A percentile compares a stretch with the other conserved stretches of the same genome.
These are phyloP conservation scores for Yamadazyma spencermartinsiae DNA, from an alignment of 1,139 yeast species.

Conservation along the genomic window DNA sequence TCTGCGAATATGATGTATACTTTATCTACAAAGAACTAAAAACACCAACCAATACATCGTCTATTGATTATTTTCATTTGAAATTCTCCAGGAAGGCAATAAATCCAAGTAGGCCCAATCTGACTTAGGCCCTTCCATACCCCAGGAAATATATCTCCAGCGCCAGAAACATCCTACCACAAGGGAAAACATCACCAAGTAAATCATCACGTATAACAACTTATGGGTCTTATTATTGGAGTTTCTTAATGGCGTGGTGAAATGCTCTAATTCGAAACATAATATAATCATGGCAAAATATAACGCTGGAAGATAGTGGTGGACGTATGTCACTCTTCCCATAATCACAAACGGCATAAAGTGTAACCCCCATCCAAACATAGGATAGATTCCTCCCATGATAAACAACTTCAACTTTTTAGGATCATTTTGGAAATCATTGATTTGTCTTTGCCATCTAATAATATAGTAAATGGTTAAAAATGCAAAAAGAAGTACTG, in stretches of 20 bases:
- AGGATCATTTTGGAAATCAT: slow-evolving; percentile 55
- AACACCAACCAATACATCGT: neutral
- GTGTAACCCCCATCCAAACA: slow-evolving; percentile 95
- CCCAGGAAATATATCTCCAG: slow-evolving; percentile 80
- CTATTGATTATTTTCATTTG: slow-evolving; percentile 32
- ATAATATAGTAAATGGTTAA: slow-evolving; percentile 59
- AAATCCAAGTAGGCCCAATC: slow-evolving; percentile 74
- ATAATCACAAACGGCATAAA: slow-evolving; percentile 86
- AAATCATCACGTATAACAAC: slow-evolving; percentile 34
- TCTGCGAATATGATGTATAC: neutral
- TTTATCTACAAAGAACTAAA: slow-evolving; percentile 1
- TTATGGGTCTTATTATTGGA: slow-evolving; percentile 26
- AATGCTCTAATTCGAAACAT: slow-evolving; percentile 70
- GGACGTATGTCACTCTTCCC: slow-evolving; percentile 98
- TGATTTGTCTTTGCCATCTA: slow-evolving; percentile 92
- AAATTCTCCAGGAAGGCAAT: slow-evolving; percentile 69
- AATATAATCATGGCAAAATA: slow-evolving; percentile 90
- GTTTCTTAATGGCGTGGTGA: slow-evolving; percentile 46
- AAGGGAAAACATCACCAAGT: slow-evolving; percentile 48
- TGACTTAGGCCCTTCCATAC: slow-evolving; percentile 80
- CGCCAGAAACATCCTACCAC: slow-evolving; percentile 69
- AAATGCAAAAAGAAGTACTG: slow-evolving; percentile 61
- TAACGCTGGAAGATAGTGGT: slow-evolving; percentile 94
- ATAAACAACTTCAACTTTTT: slow-evolving; percentile 36
- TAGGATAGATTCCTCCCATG: slow-evolving; percentile 89